A percentile compares a stretch with the other conserved stretches of the same genome.
These are phyloP conservation scores for Solanum hybrid DNA, from an alignment of 305 asterid species.

Conservation along the genomic window DNA sequence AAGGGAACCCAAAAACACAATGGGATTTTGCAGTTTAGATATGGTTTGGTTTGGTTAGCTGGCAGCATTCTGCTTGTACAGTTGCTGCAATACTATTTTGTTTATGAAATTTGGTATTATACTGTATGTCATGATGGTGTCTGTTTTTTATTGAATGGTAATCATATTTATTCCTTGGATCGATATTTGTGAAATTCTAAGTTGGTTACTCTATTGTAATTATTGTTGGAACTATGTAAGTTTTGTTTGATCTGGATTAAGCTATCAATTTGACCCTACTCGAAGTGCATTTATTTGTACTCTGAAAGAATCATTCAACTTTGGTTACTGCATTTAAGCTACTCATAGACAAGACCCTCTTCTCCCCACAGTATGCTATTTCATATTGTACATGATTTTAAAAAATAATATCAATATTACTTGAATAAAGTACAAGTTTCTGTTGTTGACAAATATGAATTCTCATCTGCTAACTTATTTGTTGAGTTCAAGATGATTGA, in stretches of 20 bases:
- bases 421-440: background rate
- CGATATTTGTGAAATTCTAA: background rate
- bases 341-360: background rate
- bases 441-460: background rate
- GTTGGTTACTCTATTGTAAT: background rate
- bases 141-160: background rate
- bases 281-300: background rate
- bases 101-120: background rate
- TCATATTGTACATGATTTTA: background rate
- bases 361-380: background rate
- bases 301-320: background rate
- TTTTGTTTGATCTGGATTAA: background rate
- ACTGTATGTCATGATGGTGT: background rate
- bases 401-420: background rate
- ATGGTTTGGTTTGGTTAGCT: background rate
- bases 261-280: background rate
- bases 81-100: background rate
- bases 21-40: background rate
- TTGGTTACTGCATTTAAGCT: background rate
- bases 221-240: background rate
- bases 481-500: background rate
- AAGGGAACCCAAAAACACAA: background rate
- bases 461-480: background rate
- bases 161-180: background rate
- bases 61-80: slow-evolving; percentile 1